A percentile compares a stretch with the other conserved stretches of the same genome.
These are phyloP conservation scores for Crithidia bombi DNA, from an alignment of 208 protist species.

Conservation along the genomic window DNA sequence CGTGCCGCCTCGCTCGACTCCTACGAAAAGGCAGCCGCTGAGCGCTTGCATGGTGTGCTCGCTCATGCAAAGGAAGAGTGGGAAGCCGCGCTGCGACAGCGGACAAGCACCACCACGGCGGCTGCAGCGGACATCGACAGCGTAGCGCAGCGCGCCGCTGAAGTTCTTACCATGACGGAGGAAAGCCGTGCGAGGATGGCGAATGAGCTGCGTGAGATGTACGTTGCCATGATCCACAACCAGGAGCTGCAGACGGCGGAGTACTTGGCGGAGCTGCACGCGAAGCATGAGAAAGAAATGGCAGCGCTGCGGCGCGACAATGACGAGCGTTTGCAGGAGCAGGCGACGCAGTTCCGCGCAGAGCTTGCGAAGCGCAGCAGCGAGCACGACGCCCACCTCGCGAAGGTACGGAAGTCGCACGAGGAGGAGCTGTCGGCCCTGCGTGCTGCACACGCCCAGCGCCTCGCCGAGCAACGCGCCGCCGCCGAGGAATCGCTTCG, in stretches of 20 bases:
- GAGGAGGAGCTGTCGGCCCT: conserved; percentile 10
- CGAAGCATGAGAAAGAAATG: conserved; percentile 11
- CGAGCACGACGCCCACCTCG: conserved; percentile 3
- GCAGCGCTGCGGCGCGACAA: conserved; percentile 2
- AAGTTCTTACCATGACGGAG: conserved; percentile 3
- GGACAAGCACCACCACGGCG: neutral
- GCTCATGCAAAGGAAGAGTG: conserved; percentile 5
- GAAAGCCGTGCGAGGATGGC: conserved; percentile 12
- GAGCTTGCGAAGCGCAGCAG: conserved; percentile 7
- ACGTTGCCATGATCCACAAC: conserved; percentile 17
- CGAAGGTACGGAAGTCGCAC: conserved; percentile 4
- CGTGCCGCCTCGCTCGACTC: conserved; percentile 22
- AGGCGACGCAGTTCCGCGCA: neutral
- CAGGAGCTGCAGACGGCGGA: conserved; percentile 14
- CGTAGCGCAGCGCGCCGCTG: neutral
- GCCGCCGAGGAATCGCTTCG: neutral
- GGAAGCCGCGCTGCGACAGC: conserved; percentile 3
- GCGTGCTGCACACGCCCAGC: conserved; percentile 9
- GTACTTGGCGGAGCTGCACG: conserved; percentile 21
- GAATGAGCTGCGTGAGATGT: conserved; percentile 13
- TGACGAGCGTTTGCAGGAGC: neutral
- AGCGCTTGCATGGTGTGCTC: conserved; percentile 17
- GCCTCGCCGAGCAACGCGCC: conserved; percentile 18
- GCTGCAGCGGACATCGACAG: conserved; percentile 7
- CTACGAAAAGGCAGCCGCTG: conserved; percentile 12